These are phyloP conservation scores for Wakefieldia striispora DNA, from an alignment of 768 basidiomycete species.

Conservation along the genomic window DNA sequence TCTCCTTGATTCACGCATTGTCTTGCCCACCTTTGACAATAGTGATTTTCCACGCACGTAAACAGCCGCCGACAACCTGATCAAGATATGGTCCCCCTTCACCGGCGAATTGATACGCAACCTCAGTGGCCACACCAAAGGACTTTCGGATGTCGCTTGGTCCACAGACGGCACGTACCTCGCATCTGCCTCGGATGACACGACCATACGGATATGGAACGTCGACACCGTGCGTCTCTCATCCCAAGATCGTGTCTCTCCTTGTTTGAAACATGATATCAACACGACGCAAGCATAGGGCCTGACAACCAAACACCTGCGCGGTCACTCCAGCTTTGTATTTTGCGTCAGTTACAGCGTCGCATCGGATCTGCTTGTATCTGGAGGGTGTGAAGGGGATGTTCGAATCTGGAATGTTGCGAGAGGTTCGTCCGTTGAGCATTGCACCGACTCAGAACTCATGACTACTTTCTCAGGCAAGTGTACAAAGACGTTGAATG, in stretches of 20 bases:
- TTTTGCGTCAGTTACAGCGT: slow-evolving; percentile 93
- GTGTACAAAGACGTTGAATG: slow-evolving; percentile 83
- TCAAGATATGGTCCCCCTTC: slow-evolving; percentile 83
- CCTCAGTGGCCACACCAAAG: slow-evolving; percentile 72
- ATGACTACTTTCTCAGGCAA: slow-evolving; percentile 50
- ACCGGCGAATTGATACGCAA: slow-evolving; percentile 77
- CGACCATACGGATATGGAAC: slow-evolving; percentile 85
- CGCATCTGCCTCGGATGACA: slow-evolving; percentile 92
- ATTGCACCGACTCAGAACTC: too few relatives aligned
- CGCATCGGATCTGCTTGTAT: slow-evolving; percentile 83
- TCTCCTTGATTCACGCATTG: not conserved
- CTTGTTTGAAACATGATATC: not conserved
- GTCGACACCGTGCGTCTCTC: slow-evolving; percentile 64
- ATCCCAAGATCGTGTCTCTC: not conserved
- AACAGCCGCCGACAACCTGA: slow-evolving; percentile 71
- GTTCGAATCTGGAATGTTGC: slow-evolving; percentile 90
- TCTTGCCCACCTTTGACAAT: not conserved
- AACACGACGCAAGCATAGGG: slow-evolving; percentile 44
- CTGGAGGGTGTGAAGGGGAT: slow-evolving; percentile 91
- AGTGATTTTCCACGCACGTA: not conserved
- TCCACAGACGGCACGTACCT: slow-evolving; percentile 78
- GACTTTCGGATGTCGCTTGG: slow-evolving; percentile 89
- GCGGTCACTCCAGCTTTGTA: slow-evolving; percentile 84
- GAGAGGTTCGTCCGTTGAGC: slow-evolving; percentile 48
- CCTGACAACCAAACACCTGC: slow-evolving; percentile 64